These are phyloP conservation scores for Cenococcum geophilum DNA, from an alignment of 495 filamentous ascomycete genomes.

Conservation along the genomic window DNA sequence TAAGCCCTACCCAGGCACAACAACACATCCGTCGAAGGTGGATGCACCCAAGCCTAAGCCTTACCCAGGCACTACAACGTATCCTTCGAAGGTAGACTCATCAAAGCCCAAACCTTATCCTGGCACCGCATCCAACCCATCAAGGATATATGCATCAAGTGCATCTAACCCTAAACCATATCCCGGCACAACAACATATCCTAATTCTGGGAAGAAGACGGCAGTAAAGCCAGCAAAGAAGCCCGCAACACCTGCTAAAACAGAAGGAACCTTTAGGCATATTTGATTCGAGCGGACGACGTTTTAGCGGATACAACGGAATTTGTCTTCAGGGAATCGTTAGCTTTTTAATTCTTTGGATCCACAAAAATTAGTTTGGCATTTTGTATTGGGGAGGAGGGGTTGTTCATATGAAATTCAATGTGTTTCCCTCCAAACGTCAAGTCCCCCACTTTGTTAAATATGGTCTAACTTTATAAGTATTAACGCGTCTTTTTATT, in stretches of 20 bases:
- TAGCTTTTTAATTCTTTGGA: no score
- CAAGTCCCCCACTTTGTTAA: no score
- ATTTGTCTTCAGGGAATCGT: background rate
- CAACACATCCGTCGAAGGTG: slow-evolving; percentile 2
- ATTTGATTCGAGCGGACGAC: background rate
- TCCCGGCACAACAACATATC: slow-evolving; percentile 1
- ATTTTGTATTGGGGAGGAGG: no score
- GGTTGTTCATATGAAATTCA: no score
- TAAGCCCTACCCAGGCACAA: slow-evolving; percentile 7
- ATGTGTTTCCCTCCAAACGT: no score
- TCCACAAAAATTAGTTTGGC: no score
- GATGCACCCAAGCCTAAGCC: slow-evolving; percentile 1
- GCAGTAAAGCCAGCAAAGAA: slow-evolving; percentile 5
- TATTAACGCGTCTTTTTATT: no score
- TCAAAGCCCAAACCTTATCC: background rate
- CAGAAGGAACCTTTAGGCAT: background rate
- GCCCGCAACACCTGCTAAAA: background rate
- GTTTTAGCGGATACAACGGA: background rate
- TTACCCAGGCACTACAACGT: background rate
- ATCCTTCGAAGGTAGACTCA: background rate
- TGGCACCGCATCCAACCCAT: background rate
- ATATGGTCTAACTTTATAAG: no score
- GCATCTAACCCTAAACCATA: slow-evolving; percentile 1
- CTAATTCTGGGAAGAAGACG: slow-evolving; percentile 1
- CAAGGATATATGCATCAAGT: background rate